Conservation (phyloP, 805 yeast genomes). For the Blastobotrys americana region DNA sequence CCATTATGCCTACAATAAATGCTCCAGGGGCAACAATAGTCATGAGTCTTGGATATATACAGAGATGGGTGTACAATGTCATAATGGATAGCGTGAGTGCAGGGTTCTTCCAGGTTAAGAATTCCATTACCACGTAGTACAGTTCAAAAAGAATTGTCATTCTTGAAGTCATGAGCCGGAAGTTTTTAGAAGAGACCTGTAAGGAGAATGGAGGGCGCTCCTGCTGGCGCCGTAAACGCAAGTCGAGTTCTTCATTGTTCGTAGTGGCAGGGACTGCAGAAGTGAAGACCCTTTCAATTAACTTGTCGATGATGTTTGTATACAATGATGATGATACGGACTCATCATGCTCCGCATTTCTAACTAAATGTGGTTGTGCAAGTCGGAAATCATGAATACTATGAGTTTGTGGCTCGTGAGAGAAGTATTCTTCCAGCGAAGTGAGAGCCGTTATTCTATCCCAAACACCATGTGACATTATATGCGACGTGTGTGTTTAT, state of each 20-base stretch:
- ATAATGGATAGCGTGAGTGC: slow-evolving; percentile 53
- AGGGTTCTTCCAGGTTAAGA: slow-evolving; percentile 61
- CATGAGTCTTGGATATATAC: slow-evolving; percentile 53
- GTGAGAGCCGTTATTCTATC: not conserved
- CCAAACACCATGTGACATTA: too few relatives aligned
- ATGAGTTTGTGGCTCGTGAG: not conserved
- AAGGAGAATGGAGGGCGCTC: slow-evolving; percentile 63
- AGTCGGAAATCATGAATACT: not conserved
- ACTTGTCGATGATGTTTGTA: slow-evolving; percentile 44
- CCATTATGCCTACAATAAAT: slow-evolving; percentile 48
- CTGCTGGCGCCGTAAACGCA: slow-evolving; percentile 40
- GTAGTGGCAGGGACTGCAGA: slow-evolving; percentile 66
- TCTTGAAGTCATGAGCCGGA: slow-evolving; percentile 20
- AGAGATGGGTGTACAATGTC: slow-evolving; percentile 42
- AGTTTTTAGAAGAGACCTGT: slow-evolving; percentile 51
- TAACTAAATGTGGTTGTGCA: too few relatives aligned
- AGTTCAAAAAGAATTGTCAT: slow-evolving; percentile 38
- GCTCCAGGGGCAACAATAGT: slow-evolving; percentile 42
- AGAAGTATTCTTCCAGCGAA: not conserved
- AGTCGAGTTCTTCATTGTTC: slow-evolving; percentile 28
- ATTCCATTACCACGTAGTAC: slow-evolving; percentile 47
- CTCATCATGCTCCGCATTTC: slow-evolving; percentile 1
- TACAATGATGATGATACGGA: not conserved
- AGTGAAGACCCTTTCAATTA: slow-evolving; percentile 62
- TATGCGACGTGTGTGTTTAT: too few relatives aligned